A percentile compares a stretch with the other conserved stretches of the same genome.
Evolutionary conservation across 1,284 basidiomycete genomes (phyloP).

Genomic region (Anthracocystis panici-leucophaei): DNA sequence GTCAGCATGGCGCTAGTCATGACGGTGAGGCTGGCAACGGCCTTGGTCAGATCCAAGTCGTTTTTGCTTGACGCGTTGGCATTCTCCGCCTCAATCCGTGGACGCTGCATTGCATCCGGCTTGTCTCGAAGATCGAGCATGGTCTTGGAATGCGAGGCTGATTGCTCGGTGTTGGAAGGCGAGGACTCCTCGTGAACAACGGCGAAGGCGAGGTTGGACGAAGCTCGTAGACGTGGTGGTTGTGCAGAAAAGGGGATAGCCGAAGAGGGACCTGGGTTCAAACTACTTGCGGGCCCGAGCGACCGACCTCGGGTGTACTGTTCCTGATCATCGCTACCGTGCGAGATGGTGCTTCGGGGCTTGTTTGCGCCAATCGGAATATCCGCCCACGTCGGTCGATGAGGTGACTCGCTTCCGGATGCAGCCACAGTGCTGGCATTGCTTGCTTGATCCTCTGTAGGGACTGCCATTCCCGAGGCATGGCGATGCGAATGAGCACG

Average conservation of each 20-base stretch:
- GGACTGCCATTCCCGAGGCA: slow-evolving; percentile 17
- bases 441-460: slow-evolving; percentile 15
- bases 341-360: slow-evolving; percentile 35
- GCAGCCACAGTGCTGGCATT: neutral
- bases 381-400: slow-evolving; percentile 39
- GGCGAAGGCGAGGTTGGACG: slow-evolving; percentile 48
- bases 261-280: slow-evolving; percentile 13
- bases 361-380: slow-evolving; percentile 18
- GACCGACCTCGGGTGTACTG: slow-evolving; percentile 44
- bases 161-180: slow-evolving; percentile 41
- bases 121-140: slow-evolving; percentile 31
- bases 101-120: neutral
- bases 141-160: slow-evolving; percentile 34
- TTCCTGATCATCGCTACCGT: slow-evolving; percentile 46
- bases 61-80: neutral
- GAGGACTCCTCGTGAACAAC: slow-evolving; percentile 49
- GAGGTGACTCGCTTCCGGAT: neutral
- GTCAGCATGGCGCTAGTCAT: slow-evolving; percentile 20
- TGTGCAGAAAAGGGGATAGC: slow-evolving; percentile 31
- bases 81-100: neutral
- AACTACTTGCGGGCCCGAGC: slow-evolving; percentile 35
- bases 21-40: slow-evolving; percentile 5
- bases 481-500: slow-evolving; percentile 24
- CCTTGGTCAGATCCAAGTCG: slow-evolving; percentile 18
- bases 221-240: slow-evolving; percentile 37